Percentiles rank a stretch among this genome's conserved stretches.
Conservation (phyloP, 2,329 filamentous ascomycete genomes). For the Nemania diffusa region DNA sequence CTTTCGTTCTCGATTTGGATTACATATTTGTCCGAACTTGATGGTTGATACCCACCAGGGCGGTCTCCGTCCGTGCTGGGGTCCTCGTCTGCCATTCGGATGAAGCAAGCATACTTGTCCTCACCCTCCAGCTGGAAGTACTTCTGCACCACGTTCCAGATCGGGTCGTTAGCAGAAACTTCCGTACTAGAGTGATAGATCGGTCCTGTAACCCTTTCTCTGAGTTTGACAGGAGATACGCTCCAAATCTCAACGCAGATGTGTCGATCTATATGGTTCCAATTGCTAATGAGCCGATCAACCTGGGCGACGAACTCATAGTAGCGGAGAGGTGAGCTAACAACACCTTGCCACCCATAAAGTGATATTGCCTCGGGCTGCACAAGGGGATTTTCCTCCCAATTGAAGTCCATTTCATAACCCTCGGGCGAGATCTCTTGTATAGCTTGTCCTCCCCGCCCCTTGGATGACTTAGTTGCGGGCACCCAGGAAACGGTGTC, state of each 20-base stretch:
- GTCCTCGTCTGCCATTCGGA: conserved; percentile 34
- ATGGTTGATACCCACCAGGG: conserved; percentile 32
- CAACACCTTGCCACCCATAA: conserved; percentile 36
- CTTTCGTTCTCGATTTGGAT: conserved; percentile 33
- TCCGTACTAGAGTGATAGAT: conserved; percentile 7
- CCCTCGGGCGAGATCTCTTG: conserved; percentile 11
- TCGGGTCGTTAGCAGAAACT: conserved; percentile 10
- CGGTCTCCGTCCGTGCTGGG: conserved; percentile 13
- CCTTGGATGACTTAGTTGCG: neutral
- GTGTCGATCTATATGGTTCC: conserved; percentile 22
- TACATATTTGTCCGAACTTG: conserved; percentile 26
- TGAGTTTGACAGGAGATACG: neutral
- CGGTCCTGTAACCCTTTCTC: conserved; percentile 26
- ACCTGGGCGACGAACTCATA: conserved; percentile 29
- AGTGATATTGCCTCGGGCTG: conserved; percentile 1
- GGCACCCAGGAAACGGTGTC: neutral
- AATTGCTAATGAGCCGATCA: conserved; percentile 36
- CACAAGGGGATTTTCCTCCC: neutral
- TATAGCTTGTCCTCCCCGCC: neutral
- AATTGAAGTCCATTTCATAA: conserved; percentile 15
- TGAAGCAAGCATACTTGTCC: conserved; percentile 31
- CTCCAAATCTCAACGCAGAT: conserved; percentile 40
- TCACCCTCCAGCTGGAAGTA: conserved; percentile 18
- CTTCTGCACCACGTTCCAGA: conserved; percentile 25
- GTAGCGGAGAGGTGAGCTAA: neutral